Evolutionary conservation across 2,329 filamentous ascomycete species (phyloP).

Genomic region (Pseudogymnoascus sp.): DNA sequence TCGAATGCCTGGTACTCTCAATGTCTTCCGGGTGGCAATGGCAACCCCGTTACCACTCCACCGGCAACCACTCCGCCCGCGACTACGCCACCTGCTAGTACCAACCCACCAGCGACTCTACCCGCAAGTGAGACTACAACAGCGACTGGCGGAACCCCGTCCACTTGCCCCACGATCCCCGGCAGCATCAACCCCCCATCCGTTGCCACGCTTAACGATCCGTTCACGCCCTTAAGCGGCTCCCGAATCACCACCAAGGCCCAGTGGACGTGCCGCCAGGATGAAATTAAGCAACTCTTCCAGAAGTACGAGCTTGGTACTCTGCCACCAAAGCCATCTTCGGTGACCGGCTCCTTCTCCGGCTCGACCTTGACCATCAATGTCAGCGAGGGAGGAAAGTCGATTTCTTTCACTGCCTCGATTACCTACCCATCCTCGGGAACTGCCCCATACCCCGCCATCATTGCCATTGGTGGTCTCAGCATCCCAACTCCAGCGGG

Average conservation of each 20-base stretch:
- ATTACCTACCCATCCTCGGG: constrained; percentile 38
- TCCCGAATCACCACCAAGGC: constrained; percentile 38
- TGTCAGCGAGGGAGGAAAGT: constrained; percentile 37
- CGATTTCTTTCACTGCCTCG: constrained; percentile 38
- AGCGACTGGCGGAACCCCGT: background rate
- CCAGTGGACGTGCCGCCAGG: constrained; percentile 42
- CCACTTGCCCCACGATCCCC: constrained; percentile 13
- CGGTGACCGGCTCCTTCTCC: constrained; percentile 39
- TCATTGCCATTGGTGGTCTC: constrained; percentile 50
- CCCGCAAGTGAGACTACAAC: background rate
- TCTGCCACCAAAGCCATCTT: constrained; percentile 41
- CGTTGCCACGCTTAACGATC: constrained; percentile 32
- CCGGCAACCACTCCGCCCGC: background rate
- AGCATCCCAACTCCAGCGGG: constrained; percentile 49
- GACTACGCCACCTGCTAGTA: background rate
- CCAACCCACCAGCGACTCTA: background rate
- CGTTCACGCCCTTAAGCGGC: constrained; percentile 41
- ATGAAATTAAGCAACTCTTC: constrained; percentile 42
- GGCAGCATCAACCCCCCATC: constrained; percentile 11
- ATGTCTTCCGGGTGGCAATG: constrained; percentile 17
- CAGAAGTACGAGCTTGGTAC: constrained; percentile 46
- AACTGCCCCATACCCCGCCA: constrained; percentile 46
- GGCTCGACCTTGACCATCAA: constrained; percentile 39
- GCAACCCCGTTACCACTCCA: background rate
- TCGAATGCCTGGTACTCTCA: constrained; percentile 24